A percentile compares a stretch with the other conserved stretches of the same genome.
These are phyloP conservation scores for Iberis amara DNA, from an alignment of 441 rosid species.

Conservation along the genomic window DNA sequence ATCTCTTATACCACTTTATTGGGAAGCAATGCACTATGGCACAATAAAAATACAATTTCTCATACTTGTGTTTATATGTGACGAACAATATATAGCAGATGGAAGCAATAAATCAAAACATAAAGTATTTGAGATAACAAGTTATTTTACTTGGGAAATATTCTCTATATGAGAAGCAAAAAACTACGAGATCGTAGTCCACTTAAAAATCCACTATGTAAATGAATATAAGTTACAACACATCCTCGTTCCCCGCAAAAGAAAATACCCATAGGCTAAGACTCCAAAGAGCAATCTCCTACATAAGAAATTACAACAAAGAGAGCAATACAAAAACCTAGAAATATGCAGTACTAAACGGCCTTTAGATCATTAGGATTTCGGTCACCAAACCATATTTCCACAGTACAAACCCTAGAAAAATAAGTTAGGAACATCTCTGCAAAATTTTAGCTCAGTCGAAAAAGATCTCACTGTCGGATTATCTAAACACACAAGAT, in stretches of 20 bases:
- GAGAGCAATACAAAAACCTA: not conserved
- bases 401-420: too few species aligned
- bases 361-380: too few species aligned
- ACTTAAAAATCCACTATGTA: not conserved
- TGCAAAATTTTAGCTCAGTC: too few species aligned
- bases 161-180: not conserved
- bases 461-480: too few species aligned
- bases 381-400: too few species aligned
- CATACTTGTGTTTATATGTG: too few species aligned
- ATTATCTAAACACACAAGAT: too few species aligned
- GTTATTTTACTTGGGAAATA: not conserved
- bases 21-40: not conserved
- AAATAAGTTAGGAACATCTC: too few species aligned
- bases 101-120: not conserved
- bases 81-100: not conserved
- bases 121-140: not conserved
- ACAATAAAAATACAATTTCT: not conserved
- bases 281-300: not conserved
- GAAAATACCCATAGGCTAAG: too few species aligned
- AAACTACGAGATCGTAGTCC: not conserved
- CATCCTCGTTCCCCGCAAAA: too few species aligned
- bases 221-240: not conserved
- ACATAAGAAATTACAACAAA: not conserved
- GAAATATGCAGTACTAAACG: not conserved
- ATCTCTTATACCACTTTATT: too few species aligned